Conservation (phyloP, 176 grass and related monocot genomes). For the Secale cereale region DNA sequence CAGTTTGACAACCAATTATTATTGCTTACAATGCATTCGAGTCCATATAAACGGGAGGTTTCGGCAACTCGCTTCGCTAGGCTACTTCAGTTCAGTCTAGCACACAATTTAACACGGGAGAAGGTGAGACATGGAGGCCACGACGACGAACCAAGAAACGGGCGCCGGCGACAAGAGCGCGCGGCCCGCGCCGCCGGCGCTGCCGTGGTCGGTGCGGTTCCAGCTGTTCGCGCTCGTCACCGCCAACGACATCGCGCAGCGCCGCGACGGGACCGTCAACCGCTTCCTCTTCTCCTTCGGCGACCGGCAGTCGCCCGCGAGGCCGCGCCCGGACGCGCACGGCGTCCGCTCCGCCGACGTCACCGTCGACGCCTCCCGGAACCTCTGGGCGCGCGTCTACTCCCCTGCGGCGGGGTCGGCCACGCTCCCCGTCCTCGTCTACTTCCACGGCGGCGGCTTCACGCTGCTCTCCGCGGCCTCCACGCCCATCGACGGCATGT, state of each 20-base stretch:
- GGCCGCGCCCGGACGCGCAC: constrained; percentile 6
- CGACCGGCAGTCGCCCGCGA: constrained; percentile 21
- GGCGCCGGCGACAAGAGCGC: neutral
- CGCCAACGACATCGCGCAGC: constrained; percentile 24
- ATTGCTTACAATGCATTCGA: neutral
- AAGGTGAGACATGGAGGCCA: neutral
- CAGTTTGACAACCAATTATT: neutral
- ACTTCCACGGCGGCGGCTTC: constrained; percentile 79
- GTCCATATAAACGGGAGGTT: neutral
- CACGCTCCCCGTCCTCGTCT: constrained; percentile 41
- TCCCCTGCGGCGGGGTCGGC: neutral
- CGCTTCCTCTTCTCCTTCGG: constrained; percentile 41
- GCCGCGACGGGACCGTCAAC: constrained; percentile 54
- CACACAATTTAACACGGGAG: neutral
- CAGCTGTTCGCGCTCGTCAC: neutral
- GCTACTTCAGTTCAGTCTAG: neutral
- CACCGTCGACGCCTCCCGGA: constrained; percentile 26
- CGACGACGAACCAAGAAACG: neutral
- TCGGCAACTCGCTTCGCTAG: neutral
- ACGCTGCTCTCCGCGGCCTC: constrained; percentile 39
- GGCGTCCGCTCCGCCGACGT: constrained; percentile 55
- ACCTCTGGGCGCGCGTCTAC: constrained; percentile 56
- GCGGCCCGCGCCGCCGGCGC: neutral
- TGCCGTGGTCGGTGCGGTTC: constrained; percentile 45
- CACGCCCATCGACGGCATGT: constrained; percentile 27